A percentile compares a stretch with the other conserved stretches of the same genome.
Conservation (phyloP, 2,329 filamentous ascomycete genomes). For the Plenodomus biglobosus region DNA sequence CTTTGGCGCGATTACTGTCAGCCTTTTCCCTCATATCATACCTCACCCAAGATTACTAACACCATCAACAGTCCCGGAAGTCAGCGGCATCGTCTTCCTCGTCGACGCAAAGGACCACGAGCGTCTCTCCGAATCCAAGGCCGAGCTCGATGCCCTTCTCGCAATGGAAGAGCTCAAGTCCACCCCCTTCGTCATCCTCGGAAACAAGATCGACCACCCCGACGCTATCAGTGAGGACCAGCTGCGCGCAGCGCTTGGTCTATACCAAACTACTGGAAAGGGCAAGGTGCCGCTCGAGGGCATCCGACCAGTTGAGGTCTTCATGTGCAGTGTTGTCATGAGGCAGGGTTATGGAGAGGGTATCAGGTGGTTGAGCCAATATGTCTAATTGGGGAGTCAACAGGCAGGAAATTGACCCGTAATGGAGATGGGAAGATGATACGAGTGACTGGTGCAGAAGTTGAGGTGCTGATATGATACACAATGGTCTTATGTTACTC, state of each 20-base stretch:
- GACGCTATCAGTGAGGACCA: conserved; percentile 95
- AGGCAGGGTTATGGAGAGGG: conserved; percentile 66
- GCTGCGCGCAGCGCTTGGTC: conserved; percentile 83
- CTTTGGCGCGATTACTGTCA: conserved; percentile 46
- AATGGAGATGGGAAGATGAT: background rate
- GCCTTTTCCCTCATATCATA: background rate
- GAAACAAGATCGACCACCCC: conserved; percentile 99
- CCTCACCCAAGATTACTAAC: conserved; percentile 5
- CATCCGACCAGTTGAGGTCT: conserved; percentile 74
- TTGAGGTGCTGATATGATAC: conserved; percentile 7
- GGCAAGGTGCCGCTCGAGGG: conserved; percentile 44
- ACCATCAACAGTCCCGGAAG: conserved; percentile 37
- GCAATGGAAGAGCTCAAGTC: conserved; percentile 96
- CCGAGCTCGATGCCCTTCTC: conserved; percentile 89
- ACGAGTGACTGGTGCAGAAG: background rate
- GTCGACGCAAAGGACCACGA: conserved; percentile 98
- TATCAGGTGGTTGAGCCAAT: conserved; percentile 48
- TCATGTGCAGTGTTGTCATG: conserved; percentile 98
- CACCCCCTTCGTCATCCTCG: conserved; percentile 93
- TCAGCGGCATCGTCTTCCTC: conserved; percentile 85
- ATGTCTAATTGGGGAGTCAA: conserved; percentile 31
- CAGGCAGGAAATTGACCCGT: background rate
- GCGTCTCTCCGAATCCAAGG: conserved; percentile 91
- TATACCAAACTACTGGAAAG: conserved; percentile 68
- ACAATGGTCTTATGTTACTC: conserved; percentile 11